These are phyloP conservation scores for Cytospora mali DNA, from an alignment of 2,329 filamentous ascomycete genomes.

Conservation along the genomic window DNA sequence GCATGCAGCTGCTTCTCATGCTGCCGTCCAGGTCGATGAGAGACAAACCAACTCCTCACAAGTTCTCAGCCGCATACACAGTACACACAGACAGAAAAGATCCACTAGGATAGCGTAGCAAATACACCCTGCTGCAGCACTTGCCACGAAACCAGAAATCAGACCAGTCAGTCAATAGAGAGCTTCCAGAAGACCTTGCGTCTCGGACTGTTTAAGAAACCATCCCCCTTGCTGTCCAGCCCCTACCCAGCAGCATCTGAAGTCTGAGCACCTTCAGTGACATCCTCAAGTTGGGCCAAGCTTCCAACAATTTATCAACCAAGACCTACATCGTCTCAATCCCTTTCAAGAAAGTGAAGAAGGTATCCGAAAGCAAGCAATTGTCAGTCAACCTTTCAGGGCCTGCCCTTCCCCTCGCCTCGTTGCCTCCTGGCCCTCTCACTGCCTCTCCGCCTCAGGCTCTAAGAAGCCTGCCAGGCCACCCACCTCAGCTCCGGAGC, in stretches of 20 bases:
- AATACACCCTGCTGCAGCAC: conserved; percentile 27
- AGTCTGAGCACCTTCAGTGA: conserved; percentile 21
- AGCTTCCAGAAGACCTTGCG: conserved; percentile 27
- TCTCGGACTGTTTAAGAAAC: conserved; percentile 28
- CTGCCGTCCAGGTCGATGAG: conserved; percentile 12
- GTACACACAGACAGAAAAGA: conserved; percentile 17
- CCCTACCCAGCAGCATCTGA: conserved; percentile 2
- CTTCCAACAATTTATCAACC: conserved; percentile 22
- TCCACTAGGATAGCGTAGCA: conserved; percentile 27
- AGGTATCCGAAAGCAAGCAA: conserved; percentile 9
- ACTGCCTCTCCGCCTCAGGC: conserved; percentile 16
- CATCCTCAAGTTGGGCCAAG: conserved; percentile 12
- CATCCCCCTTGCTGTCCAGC: conserved; percentile 20
- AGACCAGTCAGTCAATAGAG: conserved; percentile 25
- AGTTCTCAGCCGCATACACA: conserved; percentile 22
- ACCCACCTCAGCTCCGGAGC: conserved; percentile 8
- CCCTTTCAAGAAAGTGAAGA: conserved; percentile 19
- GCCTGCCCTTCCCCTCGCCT: conserved; percentile 8
- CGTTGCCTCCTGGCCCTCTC: conserved; percentile 10
- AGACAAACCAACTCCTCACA: conserved; percentile 27
- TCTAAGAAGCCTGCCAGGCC: conserved; percentile 1
- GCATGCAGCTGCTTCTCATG: conserved; percentile 26
- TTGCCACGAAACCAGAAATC: conserved; percentile 25
- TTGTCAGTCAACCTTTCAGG: conserved; percentile 4
- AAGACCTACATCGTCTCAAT: conserved; percentile 18